Percentiles rank a stretch among this genome's conserved stretches.
Evolutionary conservation across 2,329 filamentous ascomycete species (phyloP).

Genomic region (Pseudogymnoascus sp.): DNA sequence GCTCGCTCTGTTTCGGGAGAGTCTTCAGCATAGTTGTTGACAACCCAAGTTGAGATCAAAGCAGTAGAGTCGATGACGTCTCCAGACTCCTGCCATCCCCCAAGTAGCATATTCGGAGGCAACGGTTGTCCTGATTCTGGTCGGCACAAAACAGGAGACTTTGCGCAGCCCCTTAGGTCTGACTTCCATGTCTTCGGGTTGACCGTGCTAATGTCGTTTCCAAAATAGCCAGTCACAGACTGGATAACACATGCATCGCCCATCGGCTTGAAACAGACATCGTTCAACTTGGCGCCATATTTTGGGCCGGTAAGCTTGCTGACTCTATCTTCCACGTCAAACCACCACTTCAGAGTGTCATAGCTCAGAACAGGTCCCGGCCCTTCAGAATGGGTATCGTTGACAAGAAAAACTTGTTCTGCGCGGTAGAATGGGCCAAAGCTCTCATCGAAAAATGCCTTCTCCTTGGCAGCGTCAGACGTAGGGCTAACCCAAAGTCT

Average conservation of each 20-base stretch:
- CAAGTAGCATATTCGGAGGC: slow-evolving; percentile 75
- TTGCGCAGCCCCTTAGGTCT: slow-evolving; percentile 63
- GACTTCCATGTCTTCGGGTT: slow-evolving; percentile 62
- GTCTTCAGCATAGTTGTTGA: slow-evolving; percentile 75
- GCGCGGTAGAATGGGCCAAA: slow-evolving; percentile 96
- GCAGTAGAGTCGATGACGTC: slow-evolving; percentile 67
- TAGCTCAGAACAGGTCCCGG: slow-evolving; percentile 76
- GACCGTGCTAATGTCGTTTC: slow-evolving; percentile 53
- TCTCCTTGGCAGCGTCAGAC: slow-evolving; percentile 84
- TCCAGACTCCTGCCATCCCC: slow-evolving; percentile 60
- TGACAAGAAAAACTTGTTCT: slow-evolving; percentile 88
- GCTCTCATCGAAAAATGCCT: slow-evolving; percentile 83
- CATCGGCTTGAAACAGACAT: slow-evolving; percentile 91
- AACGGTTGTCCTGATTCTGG: slow-evolving; percentile 86
- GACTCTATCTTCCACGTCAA: slow-evolving; percentile 75
- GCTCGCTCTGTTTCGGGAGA: slow-evolving; percentile 61
- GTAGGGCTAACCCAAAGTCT: slow-evolving; percentile 94
- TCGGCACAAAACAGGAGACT: slow-evolving; percentile 74
- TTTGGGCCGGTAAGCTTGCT: slow-evolving; percentile 60
- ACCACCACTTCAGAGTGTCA: slow-evolving; percentile 89
- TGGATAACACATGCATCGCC: slow-evolving; percentile 87
- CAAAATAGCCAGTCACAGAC: slow-evolving; percentile 84
- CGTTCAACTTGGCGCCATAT: slow-evolving; percentile 61
- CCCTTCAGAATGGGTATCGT: slow-evolving; percentile 59
- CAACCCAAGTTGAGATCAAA: slow-evolving; percentile 87